A percentile compares a stretch with the other conserved stretches of the same genome.
Conservation (phyloP, 2,329 filamentous ascomycete species). For the Aspergillus quadrilineatus region DNA sequence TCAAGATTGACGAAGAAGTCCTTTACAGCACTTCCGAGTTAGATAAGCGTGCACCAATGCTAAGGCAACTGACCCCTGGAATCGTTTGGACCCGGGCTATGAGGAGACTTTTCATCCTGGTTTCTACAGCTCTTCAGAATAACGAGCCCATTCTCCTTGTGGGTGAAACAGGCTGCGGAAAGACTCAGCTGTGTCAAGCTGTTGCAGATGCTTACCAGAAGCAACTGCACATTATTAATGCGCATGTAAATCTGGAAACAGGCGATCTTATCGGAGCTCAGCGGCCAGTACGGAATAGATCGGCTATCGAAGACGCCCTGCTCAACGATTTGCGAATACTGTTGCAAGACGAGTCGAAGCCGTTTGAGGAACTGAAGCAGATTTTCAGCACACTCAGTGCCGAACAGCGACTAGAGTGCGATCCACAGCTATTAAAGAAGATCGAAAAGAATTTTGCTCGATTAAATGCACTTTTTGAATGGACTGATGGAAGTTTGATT, state of each 20-base stretch:
- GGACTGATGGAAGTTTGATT: slow-evolving; percentile 90
- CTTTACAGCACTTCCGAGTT: slow-evolving; percentile 68
- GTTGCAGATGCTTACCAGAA: slow-evolving; percentile 77
- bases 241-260: slow-evolving; percentile 97
- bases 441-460: slow-evolving; percentile 56
- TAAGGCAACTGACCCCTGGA: slow-evolving; percentile 30
- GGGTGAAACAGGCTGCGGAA: slow-evolving; percentile 95
- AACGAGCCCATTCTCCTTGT: slow-evolving; percentile 93
- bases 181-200: slow-evolving; percentile 93
- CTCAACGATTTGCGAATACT: slow-evolving; percentile 57
- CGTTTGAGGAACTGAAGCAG: slow-evolving; percentile 57
- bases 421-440: slow-evolving; percentile 47
- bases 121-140: slow-evolving; percentile 80
- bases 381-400: slow-evolving; percentile 57
- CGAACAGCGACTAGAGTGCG: slow-evolving; percentile 48
- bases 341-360: slow-evolving; percentile 40
- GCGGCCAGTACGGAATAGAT: slow-evolving; percentile 81
- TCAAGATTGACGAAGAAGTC: slow-evolving; percentile 69
- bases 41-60: slow-evolving; percentile 55
- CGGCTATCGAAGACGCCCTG: slow-evolving; percentile 67
- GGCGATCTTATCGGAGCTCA: slow-evolving; percentile 96
- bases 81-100: slow-evolving; percentile 96
- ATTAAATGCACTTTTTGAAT: slow-evolving; percentile 87
- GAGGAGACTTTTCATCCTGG: slow-evolving; percentile 84
- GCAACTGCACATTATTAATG: slow-evolving; percentile 85